phyloP scores from a whole-genome alignment of 164 flowering plant species.

The Chimonanthus praecox region DNA sequence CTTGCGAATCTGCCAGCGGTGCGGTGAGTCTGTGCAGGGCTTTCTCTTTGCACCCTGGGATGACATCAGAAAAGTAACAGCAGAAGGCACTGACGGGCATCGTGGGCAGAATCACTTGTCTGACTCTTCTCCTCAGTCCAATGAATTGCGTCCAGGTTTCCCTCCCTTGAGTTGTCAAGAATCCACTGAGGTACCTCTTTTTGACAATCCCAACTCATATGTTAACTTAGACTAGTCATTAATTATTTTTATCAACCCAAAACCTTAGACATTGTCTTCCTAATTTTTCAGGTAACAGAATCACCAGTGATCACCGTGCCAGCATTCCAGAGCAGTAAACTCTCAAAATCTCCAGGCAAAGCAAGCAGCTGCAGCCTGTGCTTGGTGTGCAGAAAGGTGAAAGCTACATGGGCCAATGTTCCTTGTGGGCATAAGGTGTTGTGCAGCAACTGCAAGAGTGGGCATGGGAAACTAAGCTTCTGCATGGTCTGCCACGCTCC shows the following conservation, averaged over 20 bases:
- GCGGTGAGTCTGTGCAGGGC: neutral
- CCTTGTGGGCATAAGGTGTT: conserved; percentile 1
- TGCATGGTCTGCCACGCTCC: neutral
- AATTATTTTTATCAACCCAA: no score
- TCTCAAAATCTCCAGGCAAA: neutral
- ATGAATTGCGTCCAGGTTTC: neutral
- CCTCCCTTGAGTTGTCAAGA: neutral
- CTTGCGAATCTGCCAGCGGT: neutral
- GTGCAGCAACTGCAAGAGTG: neutral
- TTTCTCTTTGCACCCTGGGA: neutral
- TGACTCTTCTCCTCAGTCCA: neutral
- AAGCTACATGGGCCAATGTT: neutral
- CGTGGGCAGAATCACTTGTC: neutral
- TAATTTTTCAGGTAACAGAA: neutral
- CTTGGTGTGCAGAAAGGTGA: neutral
- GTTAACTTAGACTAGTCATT: no score
- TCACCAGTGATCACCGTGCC: neutral
- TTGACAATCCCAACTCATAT: neutral
- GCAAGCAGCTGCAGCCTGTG: neutral
- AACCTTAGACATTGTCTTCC: neutral
- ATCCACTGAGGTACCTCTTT: neutral
- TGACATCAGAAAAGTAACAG: neutral
- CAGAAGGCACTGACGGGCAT: neutral
- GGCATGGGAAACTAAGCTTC: neutral
- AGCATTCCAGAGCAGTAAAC: neutral